Evolutionary conservation across 208 protist species (phyloP), one percentile per base, ranked within the genome.

Genomic region (Trypanosoma lewisi): DNA sequence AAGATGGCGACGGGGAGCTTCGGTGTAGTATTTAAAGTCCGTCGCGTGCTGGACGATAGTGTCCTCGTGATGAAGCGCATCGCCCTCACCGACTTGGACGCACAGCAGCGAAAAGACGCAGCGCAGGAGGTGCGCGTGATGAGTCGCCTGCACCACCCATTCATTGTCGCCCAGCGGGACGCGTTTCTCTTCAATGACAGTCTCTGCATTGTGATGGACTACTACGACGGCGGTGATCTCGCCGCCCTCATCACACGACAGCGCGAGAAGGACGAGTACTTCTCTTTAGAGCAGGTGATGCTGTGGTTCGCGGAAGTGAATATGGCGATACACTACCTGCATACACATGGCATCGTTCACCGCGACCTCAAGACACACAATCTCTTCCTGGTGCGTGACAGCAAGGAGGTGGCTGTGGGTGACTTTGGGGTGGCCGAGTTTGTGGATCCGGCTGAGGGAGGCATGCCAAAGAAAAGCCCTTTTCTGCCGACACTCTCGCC

Each of bases 281-380:
- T 95, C 23, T 41, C 70, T 19, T 59, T 92, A 7, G 68, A 77
- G 17, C 64, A 75, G 42, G 74, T 88, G 4, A 91, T 96, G 86
- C 63, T 82, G 61, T 92, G 85, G 80, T 90, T 97, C 60, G 79
- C 80, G 65, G 72, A 93, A 61, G 79, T 97, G 53, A 74, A 85
- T 25, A 75, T 95, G 4, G 88, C 79, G 11, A 63, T 90, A 21
- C 80, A 97, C 41, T 94, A 95, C 69, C 67, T 97, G 31, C 91
- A 97, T 60, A 47, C 62, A 1, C 41, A 83, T 42, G 67, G 82
- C 51, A 82, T 97, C 25, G 56, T 95, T 2, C 93, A 97, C 63
- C 81, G 93, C 19, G 93, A 97, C 50, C 69, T 97, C 59, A 97
- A 97, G 47, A 85, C 78, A 3, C 89, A 94, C 47, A 97, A 97